Base-by-base conservation (phyloP, 768 basidiomycete genomes). In the Serendipita indica region DNA sequence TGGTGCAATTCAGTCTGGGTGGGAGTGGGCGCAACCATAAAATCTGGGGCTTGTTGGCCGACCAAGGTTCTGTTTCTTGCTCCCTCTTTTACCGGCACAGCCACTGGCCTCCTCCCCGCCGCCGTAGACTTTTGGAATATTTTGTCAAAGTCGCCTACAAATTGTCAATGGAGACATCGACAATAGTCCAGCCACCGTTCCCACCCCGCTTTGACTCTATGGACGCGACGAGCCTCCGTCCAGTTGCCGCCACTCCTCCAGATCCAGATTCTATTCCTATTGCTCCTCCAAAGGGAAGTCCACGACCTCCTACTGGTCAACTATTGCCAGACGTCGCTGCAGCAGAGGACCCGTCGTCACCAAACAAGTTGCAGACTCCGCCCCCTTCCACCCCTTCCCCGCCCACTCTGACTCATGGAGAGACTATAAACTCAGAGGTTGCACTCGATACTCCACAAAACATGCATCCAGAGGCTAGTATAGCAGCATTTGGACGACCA, bases 291-390 rank as follows among this genome's bases (percentile, higher is more conserved):
- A 4, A 54, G n/a, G 49, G 49, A 25, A 54, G 49, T 30, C 49
- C 49, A 10, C 20, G 25, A 54, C 49, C 49, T 16, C 49, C 49
- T 54, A 27, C 32, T 28, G 49, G 49, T 54, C 22, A 54, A 54
- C 25, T 54, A 18, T 3, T 54, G 49, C 49, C 49, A 54, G 49
- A 54, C 32, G 49, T 54, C 22, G 49, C 49, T 10, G 49, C 49
- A 4, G 49, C 49, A 25, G 49, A 54, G 30, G 49, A n/a, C n/a
- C 22, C 30, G 7, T 33, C 22, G 32, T 54, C 49, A n/a, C 49
- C 49, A 28, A 54, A 28, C 25, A 54, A 54, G 22, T n/a, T 30
- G 4, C 22, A 20, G 4, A 54, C 49, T 30, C 49, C 49, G 0
- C 49, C 49, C 22, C 49, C 49, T 54, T 30, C 30, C 25, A 54